phyloP scores from a whole-genome alignment of 2,329 filamentous ascomycete species.

The Exophiala dermatitidis region DNA sequence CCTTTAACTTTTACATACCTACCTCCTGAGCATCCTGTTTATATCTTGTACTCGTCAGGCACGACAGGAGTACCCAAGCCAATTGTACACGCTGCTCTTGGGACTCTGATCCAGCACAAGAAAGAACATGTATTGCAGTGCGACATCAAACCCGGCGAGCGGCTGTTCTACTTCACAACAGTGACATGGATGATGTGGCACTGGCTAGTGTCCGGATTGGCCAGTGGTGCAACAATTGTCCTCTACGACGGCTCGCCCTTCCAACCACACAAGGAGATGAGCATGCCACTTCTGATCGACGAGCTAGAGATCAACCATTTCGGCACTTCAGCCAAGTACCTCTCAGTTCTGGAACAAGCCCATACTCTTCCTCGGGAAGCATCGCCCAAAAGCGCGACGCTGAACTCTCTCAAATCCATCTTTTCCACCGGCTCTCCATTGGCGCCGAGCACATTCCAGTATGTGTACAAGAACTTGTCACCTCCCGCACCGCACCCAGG shows the following conservation, averaged over 20 bases:
- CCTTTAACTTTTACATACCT: conserved; percentile 66
- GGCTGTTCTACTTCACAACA: conserved; percentile 89
- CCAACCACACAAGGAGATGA: conserved; percentile 66
- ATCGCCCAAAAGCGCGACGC: conserved; percentile 34
- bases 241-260: conserved; percentile 94
- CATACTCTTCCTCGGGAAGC: conserved; percentile 53
- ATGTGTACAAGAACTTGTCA: conserved; percentile 63
- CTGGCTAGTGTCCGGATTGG: conserved; percentile 82
- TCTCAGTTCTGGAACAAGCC: conserved; percentile 81
- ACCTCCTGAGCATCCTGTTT: conserved; percentile 77
- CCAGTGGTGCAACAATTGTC: conserved; percentile 72
- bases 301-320: conserved; percentile 83
- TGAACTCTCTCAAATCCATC: conserved; percentile 64
- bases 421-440: conserved; percentile 92
- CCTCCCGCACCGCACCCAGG: conserved; percentile 55
- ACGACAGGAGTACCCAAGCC: conserved; percentile 85
- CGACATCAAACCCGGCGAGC: conserved; percentile 64
- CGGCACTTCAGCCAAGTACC: conserved; percentile 88
- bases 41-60: conserved; percentile 87
- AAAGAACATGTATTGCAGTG: conserved; percentile 90
- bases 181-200: conserved; percentile 99
- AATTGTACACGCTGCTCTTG: conserved; percentile 85
- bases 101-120: conserved; percentile 91
- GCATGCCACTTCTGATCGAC: conserved; percentile 74
- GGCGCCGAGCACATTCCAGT: conserved; percentile 85